Base-by-base conservation (phyloP, 768 basidiomycete genomes). In the Piloderma croceum region DNA sequence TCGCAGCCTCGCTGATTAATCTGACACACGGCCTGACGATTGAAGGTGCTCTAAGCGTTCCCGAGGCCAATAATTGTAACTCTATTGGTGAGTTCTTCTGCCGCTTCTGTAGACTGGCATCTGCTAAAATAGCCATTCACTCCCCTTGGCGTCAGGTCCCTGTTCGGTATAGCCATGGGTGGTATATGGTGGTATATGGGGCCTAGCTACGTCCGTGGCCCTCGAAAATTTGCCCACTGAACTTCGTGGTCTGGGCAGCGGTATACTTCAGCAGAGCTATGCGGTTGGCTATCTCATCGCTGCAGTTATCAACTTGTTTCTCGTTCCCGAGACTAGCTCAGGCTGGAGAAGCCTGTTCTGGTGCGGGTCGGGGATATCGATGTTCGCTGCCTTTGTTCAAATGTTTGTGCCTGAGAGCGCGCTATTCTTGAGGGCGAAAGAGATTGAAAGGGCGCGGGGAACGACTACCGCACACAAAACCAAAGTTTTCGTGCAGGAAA, bases 111-210 rank as follows among this genome's bases (percentile, higher is more conserved):
- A n/a, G n/a, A n/a, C n/a, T n/a, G n/a, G n/a, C n/a, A n/a, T n/a
- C n/a, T n/a, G n/a, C n/a, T n/a, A n/a, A n/a, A n/a, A n/a, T n/a
- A n/a, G n/a, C n/a, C n/a, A n/a, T n/a, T n/a, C n/a, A n/a, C n/a
- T n/a, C n/a, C n/a, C n/a, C 75, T 97, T 19, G 90, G 76, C 12
- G 70, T 90, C 5, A 76, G 92, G 5, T 76, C 81, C 2, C 70
- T 96, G 32, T 93, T 92, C 56, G 90, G 90, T 45, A 75, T 91
- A 37, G 83, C 80, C 1, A 90, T 91, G 88, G 88, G 89, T 24
- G 88, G 88, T 0, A n/a, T n/a, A n/a, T n/a, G n/a, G n/a, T n/a
- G n/a, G n/a, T n/a, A 74, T 94, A 34, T 94, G 91, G 90, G 90
- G 90, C 13, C 66, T 90, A 22, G 75, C 89, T 0, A 70, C 86